phyloP scores from a whole-genome alignment of 371 early-diverging fungal species.

The Mucor ambiguus region DNA sequence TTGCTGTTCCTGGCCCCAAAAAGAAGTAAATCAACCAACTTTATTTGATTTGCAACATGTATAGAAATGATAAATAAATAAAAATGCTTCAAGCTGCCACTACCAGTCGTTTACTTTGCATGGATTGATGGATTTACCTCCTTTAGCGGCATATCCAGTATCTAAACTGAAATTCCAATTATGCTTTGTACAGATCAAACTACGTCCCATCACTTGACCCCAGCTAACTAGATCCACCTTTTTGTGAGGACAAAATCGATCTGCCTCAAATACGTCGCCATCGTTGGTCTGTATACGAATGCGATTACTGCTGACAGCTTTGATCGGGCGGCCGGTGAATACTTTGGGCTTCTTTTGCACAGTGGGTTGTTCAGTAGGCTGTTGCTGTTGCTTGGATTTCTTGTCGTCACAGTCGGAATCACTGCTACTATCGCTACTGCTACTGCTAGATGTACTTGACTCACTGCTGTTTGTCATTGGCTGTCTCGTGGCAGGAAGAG shows the following conservation, averaged over 20 bases:
- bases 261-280: conserved; percentile 65
- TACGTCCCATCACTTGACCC: conserved; percentile 64
- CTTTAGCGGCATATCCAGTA: conserved; percentile 47
- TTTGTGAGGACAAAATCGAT: conserved; percentile 73
- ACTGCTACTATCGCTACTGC: conserved; percentile 25
- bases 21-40: conserved; percentile 20
- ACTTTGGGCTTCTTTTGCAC: conserved; percentile 9
- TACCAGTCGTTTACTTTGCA: conserved; percentile 71
- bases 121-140: conserved; percentile 57
- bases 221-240: conserved; percentile 65
- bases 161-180: conserved; percentile 66
- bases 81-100: not conserved
- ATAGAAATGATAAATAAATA: not conserved
- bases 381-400: not conserved
- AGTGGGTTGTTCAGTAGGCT: not conserved
- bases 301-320: conserved; percentile 50
- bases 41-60: not conserved
- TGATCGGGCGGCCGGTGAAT: conserved; percentile 43
- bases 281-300: conserved; percentile 56
- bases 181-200: conserved; percentile 66
- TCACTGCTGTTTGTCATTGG: not conserved
- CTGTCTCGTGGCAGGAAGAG: not conserved
- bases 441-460: conserved; percentile 11
- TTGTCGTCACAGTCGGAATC: conserved; percentile 25
- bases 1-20: conserved; percentile 28